Evolutionary conservation across 1,284 basidiomycete species (phyloP), one percentile per base, ranked within the genome.

Genomic region (Schizopora paradoxa): DNA sequence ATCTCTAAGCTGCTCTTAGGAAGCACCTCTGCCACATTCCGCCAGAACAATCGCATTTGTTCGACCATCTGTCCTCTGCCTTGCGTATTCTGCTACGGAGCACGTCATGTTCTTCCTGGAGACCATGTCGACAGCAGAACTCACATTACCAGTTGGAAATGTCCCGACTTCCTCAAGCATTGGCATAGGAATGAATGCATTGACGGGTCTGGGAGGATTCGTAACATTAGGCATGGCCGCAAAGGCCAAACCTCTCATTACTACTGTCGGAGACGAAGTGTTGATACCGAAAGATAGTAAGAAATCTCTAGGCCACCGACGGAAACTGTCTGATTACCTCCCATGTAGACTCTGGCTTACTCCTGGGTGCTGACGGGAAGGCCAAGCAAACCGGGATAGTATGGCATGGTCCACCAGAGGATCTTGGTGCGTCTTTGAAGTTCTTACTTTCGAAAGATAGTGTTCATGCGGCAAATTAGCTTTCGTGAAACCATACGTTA

Each of bases 361-460:
- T 91, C 51, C 67, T 93, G 49, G 83, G 82, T 13, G 57, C 68
- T 1, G 82, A 90, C 54, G 88, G 80, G 0, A 85, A 79, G 57
- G 76, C 83, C 0, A 68, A 86, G 23, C 56, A 69, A 4, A 59
- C 70, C 19, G 75, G 74, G 1, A 71, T 95, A 5, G 79, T 82
- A 51, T 96, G 89, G 90, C 77, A 84, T 2, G 74, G 76, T 13
- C 74, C 83, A 31, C 92, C 91, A 26, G 91, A 94, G 56, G 89
- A 92, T 51, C 72, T 88, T 39, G 75, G 87, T 85, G 52, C 56
- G 72, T 47, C 42, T 29, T 21, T 28, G 28, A 38, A 7, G 10
- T 21, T 45, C 10, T 13, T 14, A 19, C 22, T 21, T 22, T 21
- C 34, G 13, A 34, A 13, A 21, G 36, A 43, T 2, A 39, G 27